Base-by-base conservation (phyloP, 2,329 filamentous ascomycete species). In the Talaromyces funiculosus region DNA sequence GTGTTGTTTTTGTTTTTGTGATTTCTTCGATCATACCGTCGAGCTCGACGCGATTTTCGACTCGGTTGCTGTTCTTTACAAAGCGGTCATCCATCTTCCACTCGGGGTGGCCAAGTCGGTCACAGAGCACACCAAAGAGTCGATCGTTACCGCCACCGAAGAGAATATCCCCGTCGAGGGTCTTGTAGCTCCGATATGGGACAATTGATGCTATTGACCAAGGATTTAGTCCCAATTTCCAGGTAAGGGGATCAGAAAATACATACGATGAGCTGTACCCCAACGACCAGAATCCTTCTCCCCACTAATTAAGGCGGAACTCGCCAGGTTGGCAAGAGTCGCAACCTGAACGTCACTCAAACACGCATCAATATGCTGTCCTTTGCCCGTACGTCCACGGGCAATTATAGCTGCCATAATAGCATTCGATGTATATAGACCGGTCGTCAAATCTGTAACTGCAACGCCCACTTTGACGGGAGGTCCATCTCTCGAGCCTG, bases 381-480 rank as follows among this genome's bases (percentile, higher is more conserved):
- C 94, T 68, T 82, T 86, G 4, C 90, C 89, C 0, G 89, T 92
- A 67, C 81, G 87, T 3, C 78, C 85, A 9, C 93, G 83, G 0
- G 84, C 84, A n/a, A 97, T 79, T 18, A 99, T 80, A 1, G 93
- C 92, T 0, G 94, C 94, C 89, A 97, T 93, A 70, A 99, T 91
- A 61, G 90, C 89, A 75, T 97, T 97, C 67, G 89, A 92, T 1
- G 93, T 94, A 76, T 99, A 99, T 4, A 99, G 78, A 0, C 94
- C 94, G 0, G 94, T 97, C 0, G 94, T 97, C 55, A 99, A 78
- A 75, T 99, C 94, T 0, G 94, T 97, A 3, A 99, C 94, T 1
- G 94, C 94, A 2, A 99, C 94, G 18, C 94, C 94, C 2, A 99
- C 94, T 77, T 99, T 99, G 40, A 97, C 94, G 0, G 94, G 94